Base-by-base conservation (phyloP, 1,284 basidiomycete species). In the Inonotus obliquus region DNA sequence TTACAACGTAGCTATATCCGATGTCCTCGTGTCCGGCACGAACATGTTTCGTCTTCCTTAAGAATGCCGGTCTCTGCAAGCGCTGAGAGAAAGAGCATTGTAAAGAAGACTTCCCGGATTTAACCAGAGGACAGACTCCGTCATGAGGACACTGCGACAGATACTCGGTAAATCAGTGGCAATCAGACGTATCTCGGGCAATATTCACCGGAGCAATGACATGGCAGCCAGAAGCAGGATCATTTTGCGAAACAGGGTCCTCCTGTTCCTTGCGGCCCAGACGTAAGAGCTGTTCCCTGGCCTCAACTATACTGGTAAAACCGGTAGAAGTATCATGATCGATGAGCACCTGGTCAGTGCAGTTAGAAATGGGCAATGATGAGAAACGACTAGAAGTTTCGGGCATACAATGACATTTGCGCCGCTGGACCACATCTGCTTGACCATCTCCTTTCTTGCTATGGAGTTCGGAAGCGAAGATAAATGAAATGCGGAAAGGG, bases 1-100 rank as follows among this genome's bases (percentile, higher is more conserved):
- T 82, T 29, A 96, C 89, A 44, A 98, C 86, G 71, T 99, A 99
- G 19, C 93, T 93, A 71, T 95, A 98, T 32, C 84, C 85, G 39
- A 87, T 83, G 67, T 94, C 89, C 74, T 96, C 94, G 68, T 96
- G 91, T 1, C 92, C 92, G 39, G 82, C 74, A 35, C 83, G 83
- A 14, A 88, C 87, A 72, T 96, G 92, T 72, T 96, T 96, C 5
- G 95, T 98, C 66, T 79, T 82, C 37, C 94, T 87, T 45, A 94
- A 79, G 74, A 96, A 97, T 9, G 79, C 75, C 6, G 96, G 96
- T 14, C 92, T 82, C 70, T 96, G 92, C 44, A 96, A 76, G 54
- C 92, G 83, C 72, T 98, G 96, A 4, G 84, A 84, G 74, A 97
- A 98, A 10, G 87, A 84, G 70, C 96, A 98, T 38, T 88, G 80